A percentile compares a stretch with the other conserved stretches of the same genome.
phyloP scores from a whole-genome alignment of 2,329 filamentous ascomycete species.

The Torrubiellomyces zombiae region DNA sequence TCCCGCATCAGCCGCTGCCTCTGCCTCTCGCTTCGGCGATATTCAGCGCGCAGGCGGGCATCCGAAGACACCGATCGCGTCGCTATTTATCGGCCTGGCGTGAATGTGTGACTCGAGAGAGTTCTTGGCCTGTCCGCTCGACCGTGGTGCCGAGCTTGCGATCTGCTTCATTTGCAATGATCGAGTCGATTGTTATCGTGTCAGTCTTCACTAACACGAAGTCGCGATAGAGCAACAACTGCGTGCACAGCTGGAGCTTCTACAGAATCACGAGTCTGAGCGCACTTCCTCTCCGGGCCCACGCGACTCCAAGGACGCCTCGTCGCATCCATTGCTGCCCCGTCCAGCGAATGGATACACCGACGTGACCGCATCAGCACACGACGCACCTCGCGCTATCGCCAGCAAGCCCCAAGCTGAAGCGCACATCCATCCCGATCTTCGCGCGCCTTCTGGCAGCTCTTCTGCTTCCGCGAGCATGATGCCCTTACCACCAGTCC shows the following conservation, averaged over 20 bases:
- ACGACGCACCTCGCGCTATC: slow-evolving; percentile 18
- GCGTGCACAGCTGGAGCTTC: slow-evolving; percentile 26
- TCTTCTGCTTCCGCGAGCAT: slow-evolving; percentile 14
- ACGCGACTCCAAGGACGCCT: slow-evolving; percentile 14
- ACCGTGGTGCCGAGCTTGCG: no score
- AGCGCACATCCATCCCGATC: slow-evolving; percentile 31
- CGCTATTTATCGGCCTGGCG: no score
- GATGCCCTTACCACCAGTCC: slow-evolving; percentile 20
- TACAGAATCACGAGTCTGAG: slow-evolving; percentile 22
- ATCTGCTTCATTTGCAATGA: no score
- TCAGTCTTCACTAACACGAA: slow-evolving; percentile 9
- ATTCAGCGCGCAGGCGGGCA: no score
- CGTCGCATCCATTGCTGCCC: slow-evolving; percentile 13
- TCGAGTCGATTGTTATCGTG: no score
- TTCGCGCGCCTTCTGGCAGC: slow-evolving; percentile 18
- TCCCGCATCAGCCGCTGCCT: no score
- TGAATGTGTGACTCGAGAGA: background rate
- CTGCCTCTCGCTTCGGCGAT: no score
- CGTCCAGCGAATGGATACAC: slow-evolving; percentile 29
- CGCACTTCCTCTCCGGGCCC: slow-evolving; percentile 13
- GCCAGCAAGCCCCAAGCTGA: slow-evolving; percentile 22
- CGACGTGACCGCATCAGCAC: slow-evolving; percentile 17
- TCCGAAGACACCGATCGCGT: no score
- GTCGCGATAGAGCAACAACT: slow-evolving; percentile 21
- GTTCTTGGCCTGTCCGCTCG: background rate